Percentiles rank a stretch among this genome's conserved stretches.
These are phyloP conservation scores for Penicillium sp. DNA, from an alignment of 2,329 filamentous ascomycete genomes.

Conservation along the genomic window DNA sequence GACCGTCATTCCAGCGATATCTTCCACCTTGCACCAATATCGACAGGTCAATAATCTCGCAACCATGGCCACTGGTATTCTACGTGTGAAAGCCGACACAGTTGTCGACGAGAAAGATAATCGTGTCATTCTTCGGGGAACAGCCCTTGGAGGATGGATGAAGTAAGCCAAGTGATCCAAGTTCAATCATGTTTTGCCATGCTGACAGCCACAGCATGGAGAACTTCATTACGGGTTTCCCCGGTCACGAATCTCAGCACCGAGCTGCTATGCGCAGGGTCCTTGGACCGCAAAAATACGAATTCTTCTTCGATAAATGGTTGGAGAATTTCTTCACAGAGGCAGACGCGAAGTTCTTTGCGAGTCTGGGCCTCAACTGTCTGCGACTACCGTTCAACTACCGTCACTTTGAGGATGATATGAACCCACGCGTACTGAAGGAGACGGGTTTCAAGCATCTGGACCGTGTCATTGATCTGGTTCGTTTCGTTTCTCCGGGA, in stretches of 20 bases:
- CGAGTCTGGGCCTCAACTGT: slow-evolving; percentile 56
- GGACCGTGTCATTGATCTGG: slow-evolving; percentile 47
- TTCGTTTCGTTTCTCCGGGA: slow-evolving; percentile 7
- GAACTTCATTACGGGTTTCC: slow-evolving; percentile 64
- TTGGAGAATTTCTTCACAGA: slow-evolving; percentile 60
- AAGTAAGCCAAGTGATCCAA: slow-evolving; percentile 28
- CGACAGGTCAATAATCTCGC: background rate
- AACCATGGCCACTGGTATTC: slow-evolving; percentile 33
- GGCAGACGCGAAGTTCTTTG: slow-evolving; percentile 58
- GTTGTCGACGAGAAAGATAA: slow-evolving; percentile 49
- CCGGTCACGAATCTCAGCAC: slow-evolving; percentile 58
- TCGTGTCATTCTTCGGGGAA: slow-evolving; percentile 49
- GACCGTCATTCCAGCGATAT: background rate
- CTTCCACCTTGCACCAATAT: background rate
- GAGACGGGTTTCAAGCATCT: slow-evolving; percentile 48
- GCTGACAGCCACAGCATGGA: slow-evolving; percentile 46
- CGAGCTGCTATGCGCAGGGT: slow-evolving; percentile 54
- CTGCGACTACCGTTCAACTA: slow-evolving; percentile 62
- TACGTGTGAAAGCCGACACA: slow-evolving; percentile 43
- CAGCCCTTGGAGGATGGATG: slow-evolving; percentile 48
- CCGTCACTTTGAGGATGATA: slow-evolving; percentile 51
- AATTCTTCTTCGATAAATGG: slow-evolving; percentile 60
- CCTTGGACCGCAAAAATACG: slow-evolving; percentile 55
- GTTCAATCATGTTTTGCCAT: background rate
- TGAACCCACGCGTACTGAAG: slow-evolving; percentile 48